A percentile compares a stretch with the other conserved stretches of the same genome.
These are phyloP conservation scores for Aspergillus novoparasiticus DNA, from an alignment of 2,329 filamentous ascomycete species.

Conservation along the genomic window DNA sequence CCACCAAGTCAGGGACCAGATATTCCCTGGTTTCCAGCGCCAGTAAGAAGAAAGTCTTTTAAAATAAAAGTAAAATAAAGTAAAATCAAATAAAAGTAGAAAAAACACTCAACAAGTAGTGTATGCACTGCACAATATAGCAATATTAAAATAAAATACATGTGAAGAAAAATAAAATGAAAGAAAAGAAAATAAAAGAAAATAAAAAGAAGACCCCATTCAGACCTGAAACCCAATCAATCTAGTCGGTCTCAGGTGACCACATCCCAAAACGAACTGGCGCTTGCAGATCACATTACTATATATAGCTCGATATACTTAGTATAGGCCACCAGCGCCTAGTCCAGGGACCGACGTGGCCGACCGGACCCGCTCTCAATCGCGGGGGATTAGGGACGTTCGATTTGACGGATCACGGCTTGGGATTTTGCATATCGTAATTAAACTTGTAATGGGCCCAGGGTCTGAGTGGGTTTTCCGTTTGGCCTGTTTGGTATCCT, in stretches of 20 bases:
- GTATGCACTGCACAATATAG: background rate
- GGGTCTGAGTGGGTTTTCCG: background rate
- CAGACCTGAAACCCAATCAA: background rate
- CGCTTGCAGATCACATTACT: conserved; percentile 2
- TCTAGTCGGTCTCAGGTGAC: background rate
- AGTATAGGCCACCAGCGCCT: background rate
- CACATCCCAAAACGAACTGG: background rate
- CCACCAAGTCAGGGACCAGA: background rate
- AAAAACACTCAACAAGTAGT: background rate
- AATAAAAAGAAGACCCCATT: background rate
- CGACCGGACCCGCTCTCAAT: conserved; percentile 2
- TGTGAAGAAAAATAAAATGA: background rate
- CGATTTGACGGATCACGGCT: conserved; percentile 2
- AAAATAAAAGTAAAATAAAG: background rate
- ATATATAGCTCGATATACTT: background rate
- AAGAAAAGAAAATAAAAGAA: background rate
- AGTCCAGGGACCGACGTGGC: conserved; percentile 2
- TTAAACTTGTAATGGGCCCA: conserved; percentile 9
- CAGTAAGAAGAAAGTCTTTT: background rate
- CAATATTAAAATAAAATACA: background rate
- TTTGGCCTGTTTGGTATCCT: no score
- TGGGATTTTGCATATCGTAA: conserved; percentile 6
- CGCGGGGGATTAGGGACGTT: background rate
- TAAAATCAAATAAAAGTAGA: background rate
- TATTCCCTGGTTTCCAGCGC: background rate